Conservation (phyloP, 1,139 yeast species). For the Debaryomyces udenii region DNA sequence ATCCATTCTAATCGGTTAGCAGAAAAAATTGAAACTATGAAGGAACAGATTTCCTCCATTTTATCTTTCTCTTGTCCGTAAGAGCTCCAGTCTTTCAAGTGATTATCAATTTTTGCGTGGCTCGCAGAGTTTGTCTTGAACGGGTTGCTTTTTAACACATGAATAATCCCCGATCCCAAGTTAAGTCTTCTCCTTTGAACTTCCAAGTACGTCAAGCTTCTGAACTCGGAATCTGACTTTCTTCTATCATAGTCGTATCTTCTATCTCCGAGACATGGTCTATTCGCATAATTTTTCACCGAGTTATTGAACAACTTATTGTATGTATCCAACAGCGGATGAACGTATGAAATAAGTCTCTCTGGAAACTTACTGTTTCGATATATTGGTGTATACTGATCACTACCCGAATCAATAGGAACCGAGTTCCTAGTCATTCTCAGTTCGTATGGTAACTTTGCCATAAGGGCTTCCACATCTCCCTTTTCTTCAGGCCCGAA, state of each 20-base stretch:
- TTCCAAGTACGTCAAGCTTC: constrained; percentile 48
- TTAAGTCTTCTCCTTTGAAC: constrained; percentile 46
- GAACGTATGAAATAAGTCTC: constrained; percentile 43
- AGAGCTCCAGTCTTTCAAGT: constrained; percentile 17
- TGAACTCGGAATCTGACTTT: constrained; percentile 45
- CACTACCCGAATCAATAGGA: constrained; percentile 3
- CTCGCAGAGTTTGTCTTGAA: constrained; percentile 34
- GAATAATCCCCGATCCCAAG: constrained; percentile 68
- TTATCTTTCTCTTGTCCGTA: not conserved
- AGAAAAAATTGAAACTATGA: constrained; percentile 38
- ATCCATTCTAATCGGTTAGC: constrained; percentile 45
- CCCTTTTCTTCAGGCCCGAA: constrained; percentile 2
- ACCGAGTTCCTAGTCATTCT: not conserved
- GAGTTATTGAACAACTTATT: constrained; percentile 50
- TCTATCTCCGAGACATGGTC: constrained; percentile 32
- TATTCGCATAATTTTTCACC: constrained; percentile 24
- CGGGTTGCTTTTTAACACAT: constrained; percentile 49
- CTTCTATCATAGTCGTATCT: constrained; percentile 36
- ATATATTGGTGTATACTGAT: constrained; percentile 25
- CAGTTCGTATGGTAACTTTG: constrained; percentile 1
- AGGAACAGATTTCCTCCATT: constrained; percentile 37
- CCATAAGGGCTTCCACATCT: constrained; percentile 1
- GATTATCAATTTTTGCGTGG: constrained; percentile 29
- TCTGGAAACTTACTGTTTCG: constrained; percentile 47
- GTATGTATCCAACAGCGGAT: constrained; percentile 52